A percentile compares a stretch with the other conserved stretches of the same genome.
phyloP scores from a whole-genome alignment of 2,329 filamentous ascomycete genomes.

The Pseudocercospora fuligena region DNA sequence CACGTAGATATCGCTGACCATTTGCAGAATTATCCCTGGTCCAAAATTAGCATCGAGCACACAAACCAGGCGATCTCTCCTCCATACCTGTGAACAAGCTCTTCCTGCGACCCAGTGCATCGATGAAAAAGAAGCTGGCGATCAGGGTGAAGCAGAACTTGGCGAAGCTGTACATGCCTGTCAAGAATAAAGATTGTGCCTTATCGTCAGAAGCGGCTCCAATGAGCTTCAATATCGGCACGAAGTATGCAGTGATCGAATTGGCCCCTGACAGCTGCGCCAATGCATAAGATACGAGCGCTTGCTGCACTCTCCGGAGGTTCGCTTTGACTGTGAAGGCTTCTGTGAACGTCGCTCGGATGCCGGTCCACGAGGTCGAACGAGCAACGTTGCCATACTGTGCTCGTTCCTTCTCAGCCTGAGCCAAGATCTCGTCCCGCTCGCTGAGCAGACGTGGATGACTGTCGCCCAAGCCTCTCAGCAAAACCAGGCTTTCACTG shows the following conservation, averaged over 20 bases:
- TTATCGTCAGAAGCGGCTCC: slow-evolving; percentile 40
- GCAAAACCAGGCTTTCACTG: slow-evolving; percentile 31
- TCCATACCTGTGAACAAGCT: slow-evolving; percentile 41
- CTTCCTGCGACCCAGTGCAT: slow-evolving; percentile 45
- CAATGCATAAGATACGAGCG: slow-evolving; percentile 20
- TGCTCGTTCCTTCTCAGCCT: slow-evolving; percentile 14
- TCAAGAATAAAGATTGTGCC: slow-evolving; percentile 45
- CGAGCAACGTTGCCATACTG: slow-evolving; percentile 13
- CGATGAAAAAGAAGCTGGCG: slow-evolving; percentile 52
- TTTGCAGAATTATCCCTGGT: slow-evolving; percentile 42
- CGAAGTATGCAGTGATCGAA: slow-evolving; percentile 51
- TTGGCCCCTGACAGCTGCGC: slow-evolving; percentile 54
- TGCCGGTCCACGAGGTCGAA: slow-evolving; percentile 5
- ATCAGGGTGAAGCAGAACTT: slow-evolving; percentile 52
- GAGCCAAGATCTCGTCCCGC: slow-evolving; percentile 8
- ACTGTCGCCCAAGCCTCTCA: slow-evolving; percentile 36
- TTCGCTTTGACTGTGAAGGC: slow-evolving; percentile 28
- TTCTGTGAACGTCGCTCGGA: slow-evolving; percentile 20
- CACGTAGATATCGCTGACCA: slow-evolving; percentile 50
- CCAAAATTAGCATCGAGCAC: background rate
- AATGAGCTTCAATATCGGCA: slow-evolving; percentile 49
- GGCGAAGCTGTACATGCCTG: slow-evolving; percentile 50
- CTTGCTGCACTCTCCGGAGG: slow-evolving; percentile 26
- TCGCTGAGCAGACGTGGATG: slow-evolving; percentile 5
- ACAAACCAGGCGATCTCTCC: too few relatives aligned